Percentiles rank a stretch among this genome's conserved stretches.
Evolutionary conservation across 2,329 filamentous ascomycete species (phyloP).

Genomic region (Fusarium nodosum): DNA sequence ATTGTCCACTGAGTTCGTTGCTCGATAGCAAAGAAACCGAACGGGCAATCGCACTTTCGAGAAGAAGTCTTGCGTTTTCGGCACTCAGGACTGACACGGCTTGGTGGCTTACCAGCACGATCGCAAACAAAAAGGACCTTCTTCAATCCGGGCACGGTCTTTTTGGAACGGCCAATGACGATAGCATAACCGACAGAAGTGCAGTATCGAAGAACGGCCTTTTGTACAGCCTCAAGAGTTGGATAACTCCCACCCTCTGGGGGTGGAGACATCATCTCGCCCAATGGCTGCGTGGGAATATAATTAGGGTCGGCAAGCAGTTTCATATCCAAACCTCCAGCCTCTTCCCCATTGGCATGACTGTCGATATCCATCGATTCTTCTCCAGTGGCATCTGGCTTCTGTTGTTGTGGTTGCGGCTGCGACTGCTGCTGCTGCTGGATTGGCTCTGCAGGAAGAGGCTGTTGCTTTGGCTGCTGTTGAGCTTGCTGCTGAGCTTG

Average conservation of each 20-base stretch:
- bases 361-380: slow-evolving; percentile 69
- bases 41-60: slow-evolving; percentile 76
- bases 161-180: slow-evolving; percentile 76
- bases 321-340: slow-evolving; percentile 62
- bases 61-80: slow-evolving; percentile 76
- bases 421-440: slow-evolving; percentile 45
- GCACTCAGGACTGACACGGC: slow-evolving; percentile 72
- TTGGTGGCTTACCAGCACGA: slow-evolving; percentile 73
- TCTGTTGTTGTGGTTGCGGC: slow-evolving; percentile 55
- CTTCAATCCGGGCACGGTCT: slow-evolving; percentile 75
- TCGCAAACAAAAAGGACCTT: slow-evolving; percentile 78
- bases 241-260: slow-evolving; percentile 74
- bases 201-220: slow-evolving; percentile 74
- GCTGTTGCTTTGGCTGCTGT: slow-evolving; percentile 50
- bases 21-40: slow-evolving; percentile 78
- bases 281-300: slow-evolving; percentile 68
- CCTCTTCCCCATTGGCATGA: slow-evolving; percentile 62
- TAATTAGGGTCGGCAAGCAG: slow-evolving; percentile 65
- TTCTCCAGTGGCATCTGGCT: slow-evolving; percentile 59
- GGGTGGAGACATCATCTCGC: slow-evolving; percentile 71
- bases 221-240: slow-evolving; percentile 74
- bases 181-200: slow-evolving; percentile 77
- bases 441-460: slow-evolving; percentile 51
- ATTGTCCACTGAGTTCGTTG: slow-evolving; percentile 77
- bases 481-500: slow-evolving; percentile 46